phyloP scores from a whole-genome alignment of 805 yeast genomes.

The Pichia exigua region DNA sequence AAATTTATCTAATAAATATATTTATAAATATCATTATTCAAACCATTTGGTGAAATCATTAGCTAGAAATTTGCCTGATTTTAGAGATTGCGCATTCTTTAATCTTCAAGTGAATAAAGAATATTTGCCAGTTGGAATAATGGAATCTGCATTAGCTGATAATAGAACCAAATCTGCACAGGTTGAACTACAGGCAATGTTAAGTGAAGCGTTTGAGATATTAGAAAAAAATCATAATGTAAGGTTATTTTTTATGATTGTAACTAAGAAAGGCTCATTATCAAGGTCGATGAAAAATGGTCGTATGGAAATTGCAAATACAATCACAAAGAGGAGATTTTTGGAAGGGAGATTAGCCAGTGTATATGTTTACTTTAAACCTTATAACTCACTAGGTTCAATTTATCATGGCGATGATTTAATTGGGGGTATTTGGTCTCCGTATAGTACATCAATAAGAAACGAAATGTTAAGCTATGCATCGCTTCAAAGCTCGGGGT shows the following conservation, averaged over 20 bases:
- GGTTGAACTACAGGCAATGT: constrained; percentile 41
- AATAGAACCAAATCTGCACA: constrained; percentile 24
- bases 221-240: constrained; percentile 58
- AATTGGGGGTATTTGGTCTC: constrained; percentile 79
- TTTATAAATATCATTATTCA: constrained; percentile 65
- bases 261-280: constrained; percentile 70
- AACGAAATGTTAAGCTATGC: constrained; percentile 50
- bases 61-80: constrained; percentile 70
- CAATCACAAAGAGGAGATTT: constrained; percentile 70
- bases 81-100: constrained; percentile 87
- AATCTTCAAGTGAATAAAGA: constrained; percentile 75
- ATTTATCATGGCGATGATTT: constrained; percentile 71
- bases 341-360: constrained; percentile 74
- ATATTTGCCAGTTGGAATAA: constrained; percentile 73
- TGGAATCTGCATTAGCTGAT: constrained; percentile 40
- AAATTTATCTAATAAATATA: constrained; percentile 5
- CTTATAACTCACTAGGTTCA: constrained; percentile 52
- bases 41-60: constrained; percentile 81
- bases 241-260: constrained; percentile 71
- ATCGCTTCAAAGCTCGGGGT: constrained; percentile 72
- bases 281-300: constrained; percentile 84
- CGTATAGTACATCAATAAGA: constrained; percentile 61
- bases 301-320: constrained; percentile 86
- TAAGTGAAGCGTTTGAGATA: constrained; percentile 28
- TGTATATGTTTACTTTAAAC: constrained; percentile 72